Base-by-base conservation (phyloP, 179 eudicot species). In the Beta corolliflora region DNA sequence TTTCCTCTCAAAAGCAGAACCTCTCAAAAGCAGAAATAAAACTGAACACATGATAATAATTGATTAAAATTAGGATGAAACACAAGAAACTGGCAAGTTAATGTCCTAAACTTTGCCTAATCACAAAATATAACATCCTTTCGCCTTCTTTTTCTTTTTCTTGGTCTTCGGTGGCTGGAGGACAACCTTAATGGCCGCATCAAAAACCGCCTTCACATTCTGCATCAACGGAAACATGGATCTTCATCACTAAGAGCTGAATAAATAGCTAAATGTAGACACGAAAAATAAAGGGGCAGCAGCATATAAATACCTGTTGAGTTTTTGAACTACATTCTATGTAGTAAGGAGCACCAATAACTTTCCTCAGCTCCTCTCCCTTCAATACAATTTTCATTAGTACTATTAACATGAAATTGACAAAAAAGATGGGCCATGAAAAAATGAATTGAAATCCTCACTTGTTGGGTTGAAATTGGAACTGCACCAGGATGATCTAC, bases 301-400 rank as follows among this genome's bases (percentile, higher is more conserved):
- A 56, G 63, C 61, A 9, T 56, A 13, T 69, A 10, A 36, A 18
- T 67, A 93, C 97, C 97, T 92, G 98, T 85, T 93, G 98, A 68
- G 98, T 92, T 85, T 93, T 93, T 46, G 98, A 91, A 86, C 98
- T 93, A 64, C 97, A 91, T 80, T 93, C 98, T 31, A 93, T 90
- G 80, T 91, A 93, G 81, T 93, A 92, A 83, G 97, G 86, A 14
- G 98, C 94, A 45, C 97, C 97, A 72, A 93, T 93, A 75, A 87
- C 87, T 85, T 89, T 93, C 80, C 78, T 92, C 83, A 93, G 87
- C 81, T 93, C 98, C 83, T 93, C 98, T 54, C 98, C 98, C 97
- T 93, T 69, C 69, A 79, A 82, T 75, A 55, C 41, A 75, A 65
- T 75, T 75, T 14, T 56, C 8, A 31, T 75, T 75, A 75, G 77